Evolutionary conservation across 2,329 filamentous ascomycete species (phyloP).

Genomic region (Verticillium klebahnii): DNA sequence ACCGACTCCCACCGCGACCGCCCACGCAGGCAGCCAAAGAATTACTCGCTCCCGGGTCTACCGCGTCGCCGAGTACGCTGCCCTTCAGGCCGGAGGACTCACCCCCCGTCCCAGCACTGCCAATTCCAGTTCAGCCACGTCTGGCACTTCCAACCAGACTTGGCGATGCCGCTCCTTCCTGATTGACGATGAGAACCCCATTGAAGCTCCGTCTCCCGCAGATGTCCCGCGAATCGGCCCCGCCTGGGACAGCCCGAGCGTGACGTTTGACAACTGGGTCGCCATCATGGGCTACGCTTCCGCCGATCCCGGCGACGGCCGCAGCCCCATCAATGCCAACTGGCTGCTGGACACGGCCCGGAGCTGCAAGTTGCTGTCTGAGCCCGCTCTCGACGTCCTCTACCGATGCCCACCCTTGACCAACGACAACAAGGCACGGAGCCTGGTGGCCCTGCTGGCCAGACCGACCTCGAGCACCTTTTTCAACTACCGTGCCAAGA

Average conservation of each 20-base stretch:
- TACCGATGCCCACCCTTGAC: slow-evolving; percentile 66
- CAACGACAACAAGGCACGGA: slow-evolving; percentile 35
- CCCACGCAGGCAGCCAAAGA: no score
- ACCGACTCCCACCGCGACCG: neutral
- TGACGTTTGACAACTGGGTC: slow-evolving; percentile 66
- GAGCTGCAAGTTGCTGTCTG: slow-evolving; percentile 60
- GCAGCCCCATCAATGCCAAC: slow-evolving; percentile 40
- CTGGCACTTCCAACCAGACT: neutral
- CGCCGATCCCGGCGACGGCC: slow-evolving; percentile 27
- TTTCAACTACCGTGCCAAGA: slow-evolving; percentile 66
- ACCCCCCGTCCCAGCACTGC: no score
- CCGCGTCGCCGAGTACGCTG: no score
- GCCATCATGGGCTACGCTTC: slow-evolving; percentile 68
- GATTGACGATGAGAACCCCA: neutral
- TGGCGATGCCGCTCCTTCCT: neutral
- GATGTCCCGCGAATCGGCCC: neutral
- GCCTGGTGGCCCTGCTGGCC: slow-evolving; percentile 50
- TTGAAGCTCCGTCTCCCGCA: no score
- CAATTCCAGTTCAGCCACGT: no score
- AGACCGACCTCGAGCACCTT: slow-evolving; percentile 40
- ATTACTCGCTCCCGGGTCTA: no score
- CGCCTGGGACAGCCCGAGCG: neutral
- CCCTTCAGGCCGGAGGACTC: no score
- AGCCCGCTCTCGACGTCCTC: slow-evolving; percentile 68
- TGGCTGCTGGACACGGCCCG: slow-evolving; percentile 64